A percentile compares a stretch with the other conserved stretches of the same genome.
These are phyloP conservation scores for Ascochyta fabae DNA, from an alignment of 2,329 filamentous ascomycete species.

Conservation along the genomic window DNA sequence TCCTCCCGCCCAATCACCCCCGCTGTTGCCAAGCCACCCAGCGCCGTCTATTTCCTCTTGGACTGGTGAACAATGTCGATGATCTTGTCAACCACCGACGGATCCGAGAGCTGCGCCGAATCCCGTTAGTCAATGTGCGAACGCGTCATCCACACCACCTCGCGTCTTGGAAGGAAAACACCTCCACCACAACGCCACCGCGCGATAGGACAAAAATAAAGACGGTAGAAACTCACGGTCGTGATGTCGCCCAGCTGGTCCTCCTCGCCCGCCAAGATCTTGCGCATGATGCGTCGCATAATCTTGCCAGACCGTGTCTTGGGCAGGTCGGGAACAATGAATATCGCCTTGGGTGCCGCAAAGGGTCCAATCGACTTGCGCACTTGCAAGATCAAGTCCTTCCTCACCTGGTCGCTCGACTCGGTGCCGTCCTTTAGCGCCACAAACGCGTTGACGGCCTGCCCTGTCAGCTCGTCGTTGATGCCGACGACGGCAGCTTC, in stretches of 20 bases:
- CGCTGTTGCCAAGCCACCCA: conserved; percentile 2
- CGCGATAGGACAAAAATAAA: neutral
- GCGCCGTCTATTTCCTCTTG: conserved; percentile 51
- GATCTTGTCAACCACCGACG: conserved; percentile 86
- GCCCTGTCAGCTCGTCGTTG: conserved; percentile 89
- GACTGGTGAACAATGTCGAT: conserved; percentile 77
- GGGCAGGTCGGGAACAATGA: conserved; percentile 88
- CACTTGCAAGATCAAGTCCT: conserved; percentile 93
- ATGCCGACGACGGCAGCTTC: conserved; percentile 97
- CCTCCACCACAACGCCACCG: conserved; percentile 7
- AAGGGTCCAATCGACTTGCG: conserved; percentile 98
- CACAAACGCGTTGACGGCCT: conserved; percentile 97
- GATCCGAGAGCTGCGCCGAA: conserved; percentile 76
- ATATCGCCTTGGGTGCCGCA: conserved; percentile 92
- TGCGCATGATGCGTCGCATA: conserved; percentile 94
- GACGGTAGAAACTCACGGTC: conserved; percentile 68
- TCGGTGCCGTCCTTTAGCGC: conserved; percentile 86
- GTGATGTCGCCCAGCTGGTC: conserved; percentile 93
- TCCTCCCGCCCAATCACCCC: conserved; percentile 6
- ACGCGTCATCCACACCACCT: conserved; percentile 36
- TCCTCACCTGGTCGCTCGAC: conserved; percentile 78
- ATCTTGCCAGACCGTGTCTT: conserved; percentile 99
- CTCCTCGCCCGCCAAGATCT: conserved; percentile 96
- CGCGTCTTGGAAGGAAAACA: conserved; percentile 14
- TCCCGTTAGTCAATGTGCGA: conserved; percentile 33